Evolutionary conservation across 305 asterid species (phyloP), one percentile per base, ranked within the genome.

Genomic region (Fraxinus albicans): DNA sequence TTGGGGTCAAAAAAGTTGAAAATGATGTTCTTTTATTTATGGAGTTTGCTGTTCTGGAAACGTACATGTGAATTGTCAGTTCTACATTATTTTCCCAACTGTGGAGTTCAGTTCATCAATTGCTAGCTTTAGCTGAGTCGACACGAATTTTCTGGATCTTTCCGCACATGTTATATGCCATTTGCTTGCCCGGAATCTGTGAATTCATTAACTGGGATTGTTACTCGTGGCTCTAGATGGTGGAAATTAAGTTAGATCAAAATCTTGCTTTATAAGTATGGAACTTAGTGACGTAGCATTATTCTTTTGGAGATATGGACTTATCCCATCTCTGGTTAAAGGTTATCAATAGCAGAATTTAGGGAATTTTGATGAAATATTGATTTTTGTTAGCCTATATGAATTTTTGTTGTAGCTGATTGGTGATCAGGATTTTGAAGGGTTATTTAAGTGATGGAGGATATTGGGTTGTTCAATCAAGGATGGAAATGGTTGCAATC

Each of bases 401-500:
- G 76, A 87, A 38, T 38, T 38, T 74, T 87, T 77, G 74, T 69
- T 69, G 29, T 89, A 65, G 63, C 80, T 80, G 78, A 81, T 87
- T 80, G 38, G 78, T 80, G 69, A 75, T 69, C 50, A 42, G 72
- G 55, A 86, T 47, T 80, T 82, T 50, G 38, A 25, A 84, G 84
- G 87, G 40, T 69, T 80, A 78, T 79, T 86, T 82, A 76, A 86
- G 90, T 60, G 78, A 96, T 96, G 99, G 99, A 96, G 94, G 98
- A 96, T 90, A 96, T 96, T 85, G 97, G 98, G 82, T 83, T 96
- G 84, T 96, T 96, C 89, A 93, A 91, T 81, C 98, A 96, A 87
- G 95, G 90, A 82, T 92, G 93, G 94, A 89, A 90, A 89, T 96
- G 99, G 98, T 77, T 95, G 87, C 97, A 87, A 89, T 95, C 98